Evolutionary conservation across 306 rosid species (phyloP), one percentile per base, ranked within the genome.

Genomic region (Senna tora): DNA sequence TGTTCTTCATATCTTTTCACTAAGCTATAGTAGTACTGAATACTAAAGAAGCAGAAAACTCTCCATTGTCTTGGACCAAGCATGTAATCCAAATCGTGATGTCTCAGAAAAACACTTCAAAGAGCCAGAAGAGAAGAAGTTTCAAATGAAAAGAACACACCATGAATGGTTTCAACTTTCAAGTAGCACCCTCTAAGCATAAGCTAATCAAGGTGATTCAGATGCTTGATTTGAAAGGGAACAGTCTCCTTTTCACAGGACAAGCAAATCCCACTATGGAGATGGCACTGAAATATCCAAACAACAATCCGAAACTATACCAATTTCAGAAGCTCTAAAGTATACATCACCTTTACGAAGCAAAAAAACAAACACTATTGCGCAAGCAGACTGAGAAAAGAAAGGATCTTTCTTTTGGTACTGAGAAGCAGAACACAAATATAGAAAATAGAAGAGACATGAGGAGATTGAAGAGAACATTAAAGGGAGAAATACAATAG

Each of bases 1-100:
- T 80, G 83, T 87, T 91, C 92, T 91, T 94, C 98, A 91, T 94
- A 77, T 59, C 85, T 76, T 46, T 76, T 75, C 82, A 72, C 80
- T 38, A 74, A 68, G 67, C 78, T 58, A 68, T 49, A 65, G 70
- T 47, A 65, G 72, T 47, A 67, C 22, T 50, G 75, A 80, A 71
- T 77, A 81, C 86, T 81, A 91, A 77, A 80, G 79, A 73, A 82
- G 58, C 52, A 77, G 74, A 86, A 84, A 73, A 82, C 76, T 77
- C 85, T 86, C 94, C 93, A 88, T 83, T 83, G 92, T 79, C 79
- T 80, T 68, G 79, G 79, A 78, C 85, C 84, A 83, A 88, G 87
- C 92, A 90, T 80, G 81, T 81, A 87, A 75, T 75, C 76, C 49
- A 63, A 82, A 56, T 49, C 80, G 13, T 81, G 28, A 62, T 13